Evolutionary conservation across 148 eudicot species (phyloP), one percentile per base, ranked within the genome.

Genomic region (Cornus kousa): DNA sequence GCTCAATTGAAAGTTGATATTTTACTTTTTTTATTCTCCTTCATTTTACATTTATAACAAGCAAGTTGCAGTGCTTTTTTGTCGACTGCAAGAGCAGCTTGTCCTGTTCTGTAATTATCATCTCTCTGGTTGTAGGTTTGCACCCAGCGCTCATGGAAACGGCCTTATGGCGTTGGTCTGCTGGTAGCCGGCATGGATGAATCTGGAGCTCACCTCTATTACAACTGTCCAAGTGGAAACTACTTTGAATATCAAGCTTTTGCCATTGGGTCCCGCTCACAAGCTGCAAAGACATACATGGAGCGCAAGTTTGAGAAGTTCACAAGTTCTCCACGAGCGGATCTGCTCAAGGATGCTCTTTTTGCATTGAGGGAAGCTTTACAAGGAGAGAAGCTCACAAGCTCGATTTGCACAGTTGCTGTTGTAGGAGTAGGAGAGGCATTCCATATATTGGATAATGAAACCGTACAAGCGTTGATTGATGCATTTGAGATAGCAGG

Each of bases 181-280:
- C 90, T 96, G 79, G 97, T 96, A n/a, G 99, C 91, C 46, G 99
- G 99, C 39, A 85, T 96, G 82, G 99, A 96, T 83, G 98, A 93
- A 82, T 90, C 98, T 46, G 99, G 99, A 17, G 97, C 99, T 62
- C 98, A 96, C 83, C 95, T 96, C 33, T 96, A 93, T 81, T 93
- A 96, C 91, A 96, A 96, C 91, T 96, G 99, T 64, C 99, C 99
- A 13, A 96, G 99, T 78, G 99, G 99, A 67, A 96, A 93, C 80
- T 93, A 93, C 85, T 93, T 96, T 32, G 99, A 96, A 78, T 96
- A 93, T 68, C 92, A 93, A 83, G 99, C 98, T 73, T 96, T 96
- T 86, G 99, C 99, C 17, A 96, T 96, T 35, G 99, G 99, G 16
- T 92, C 99, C 31, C 92, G 99, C 74, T 96, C 99, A 78, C 98